Evolutionary conservation across 2,329 filamentous ascomycete genomes (phyloP), one percentile per base, ranked within the genome.

Genomic region (Botrytis galanthina): DNA sequence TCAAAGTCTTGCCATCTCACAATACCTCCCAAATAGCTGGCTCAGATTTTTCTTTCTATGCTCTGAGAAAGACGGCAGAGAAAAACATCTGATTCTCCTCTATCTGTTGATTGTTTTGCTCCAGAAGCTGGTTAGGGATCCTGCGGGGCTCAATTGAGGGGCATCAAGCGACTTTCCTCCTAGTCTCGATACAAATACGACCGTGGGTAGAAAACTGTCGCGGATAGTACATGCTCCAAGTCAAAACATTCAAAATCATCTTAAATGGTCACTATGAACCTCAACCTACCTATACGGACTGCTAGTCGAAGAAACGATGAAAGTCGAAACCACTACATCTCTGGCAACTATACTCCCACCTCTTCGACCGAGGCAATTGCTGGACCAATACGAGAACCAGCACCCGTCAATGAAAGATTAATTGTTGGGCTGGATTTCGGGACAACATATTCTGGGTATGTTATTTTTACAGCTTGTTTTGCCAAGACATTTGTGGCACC

Each of bases 381-480:
- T 79, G 88, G 88, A 5, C 88, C 88, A 22, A 84, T 89, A 39
- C 82, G 85, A 78, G 87, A 89, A 77, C 83, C 86, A 73, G 82
- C 85, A 44, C 84, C 86, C 18, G 80, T 86, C 64, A 86, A 83
- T 76, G 91, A 93, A 80, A 86, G 90, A 72, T 83, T 94, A 77
- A 92, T 94, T 77, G 91, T 95, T 48, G 93, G 92, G 12, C 89
- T 95, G 12, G 93, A 95, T 81, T 95, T 95, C 83, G 93, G 93
- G 22, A 95, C 93, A n/a, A 95, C 92, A 2, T 95, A 93, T 80
- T 93, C 90, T 61, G 92, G 92, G 89, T 91, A 62, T 37, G 44
- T 62, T 44, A 48, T 48, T 72, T 72, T 64, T 22, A 42, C 35
- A 71, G 35, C 46, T 42, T 42, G 46, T 61, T 39, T 61, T 61